A percentile compares a stretch with the other conserved stretches of the same genome.
Conservation (phyloP, 495 filamentous ascomycete species). For the Hypoxylon rickii region DNA sequence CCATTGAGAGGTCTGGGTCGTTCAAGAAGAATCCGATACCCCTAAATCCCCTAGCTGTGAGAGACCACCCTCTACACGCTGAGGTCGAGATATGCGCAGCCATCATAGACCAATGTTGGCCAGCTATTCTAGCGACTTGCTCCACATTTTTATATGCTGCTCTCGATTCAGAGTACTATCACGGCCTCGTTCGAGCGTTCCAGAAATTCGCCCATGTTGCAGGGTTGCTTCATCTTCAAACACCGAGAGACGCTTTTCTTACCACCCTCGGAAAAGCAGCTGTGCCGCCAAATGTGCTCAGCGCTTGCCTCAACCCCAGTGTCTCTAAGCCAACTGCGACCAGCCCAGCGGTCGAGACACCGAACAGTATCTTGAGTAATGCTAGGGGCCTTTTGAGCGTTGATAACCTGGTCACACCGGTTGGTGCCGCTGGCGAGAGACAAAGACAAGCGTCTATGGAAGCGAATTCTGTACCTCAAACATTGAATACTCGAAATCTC, state of each 20-base stretch:
- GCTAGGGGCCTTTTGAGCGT: conserved; percentile 67
- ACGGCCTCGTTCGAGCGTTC: conserved; percentile 87
- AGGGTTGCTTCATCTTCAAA: conserved; percentile 79
- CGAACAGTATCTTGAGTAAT: conserved; percentile 61
- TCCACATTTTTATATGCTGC: conserved; percentile 93
- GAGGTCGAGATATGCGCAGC: conserved; percentile 76
- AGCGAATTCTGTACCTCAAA: conserved; percentile 43
- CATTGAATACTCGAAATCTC: conserved; percentile 84
- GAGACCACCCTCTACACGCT: conserved; percentile 68
- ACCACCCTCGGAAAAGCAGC: conserved; percentile 92
- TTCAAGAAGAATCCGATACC: conserved; percentile 68
- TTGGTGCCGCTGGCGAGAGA: conserved; percentile 53
- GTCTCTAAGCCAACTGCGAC: conserved; percentile 44
- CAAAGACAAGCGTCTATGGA: conserved; percentile 59
- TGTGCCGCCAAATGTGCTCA: conserved; percentile 76
- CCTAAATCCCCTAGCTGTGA: conserved; percentile 76
- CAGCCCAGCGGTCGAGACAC: conserved; percentile 52
- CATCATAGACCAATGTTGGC: conserved; percentile 92
- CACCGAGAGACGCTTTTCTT: conserved; percentile 90
- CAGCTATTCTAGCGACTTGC: conserved; percentile 88
- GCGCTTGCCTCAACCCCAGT: conserved; percentile 59
- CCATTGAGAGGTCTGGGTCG: conserved; percentile 50
- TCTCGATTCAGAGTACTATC: conserved; percentile 92
- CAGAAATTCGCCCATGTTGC: conserved; percentile 96
- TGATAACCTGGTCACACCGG: conserved; percentile 61